phyloP scores from a whole-genome alignment of 495 filamentous ascomycete species.

The Neurospora sp. region DNA sequence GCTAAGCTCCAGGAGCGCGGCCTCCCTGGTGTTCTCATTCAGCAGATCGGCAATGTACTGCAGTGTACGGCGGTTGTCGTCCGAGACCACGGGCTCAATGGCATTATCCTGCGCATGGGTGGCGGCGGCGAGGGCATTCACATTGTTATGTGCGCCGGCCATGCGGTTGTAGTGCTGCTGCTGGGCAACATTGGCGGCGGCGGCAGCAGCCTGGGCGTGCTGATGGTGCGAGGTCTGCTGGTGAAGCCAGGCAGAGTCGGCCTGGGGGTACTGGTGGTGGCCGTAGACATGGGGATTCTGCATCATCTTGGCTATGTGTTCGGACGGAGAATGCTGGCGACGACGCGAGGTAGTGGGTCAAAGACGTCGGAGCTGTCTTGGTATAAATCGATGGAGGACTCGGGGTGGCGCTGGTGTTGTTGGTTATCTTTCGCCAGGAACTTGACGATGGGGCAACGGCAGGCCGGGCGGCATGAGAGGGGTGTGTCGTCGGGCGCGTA shows the following conservation, averaged over 20 bases:
- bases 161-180: constrained; percentile 71
- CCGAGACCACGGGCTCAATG: constrained; percentile 48
- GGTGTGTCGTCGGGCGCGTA: not conserved
- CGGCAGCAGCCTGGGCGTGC: constrained; percentile 51
- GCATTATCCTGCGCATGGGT: constrained; percentile 50
- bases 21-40: constrained; percentile 76
- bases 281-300: constrained; percentile 34
- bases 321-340: not conserved
- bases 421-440: constrained; percentile 10
- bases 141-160: constrained; percentile 48
- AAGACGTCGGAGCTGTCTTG: not conserved
- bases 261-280: constrained; percentile 70
- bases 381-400: not conserved
- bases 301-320: constrained; percentile 25
- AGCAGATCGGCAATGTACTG: constrained; percentile 89
- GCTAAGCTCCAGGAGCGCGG: constrained; percentile 88
- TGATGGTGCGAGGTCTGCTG: constrained; percentile 57
- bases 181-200: constrained; percentile 57
- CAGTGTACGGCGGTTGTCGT: constrained; percentile 87
- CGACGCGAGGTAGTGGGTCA: not conserved
- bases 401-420: not conserved
- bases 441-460: constrained; percentile 8
- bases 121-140: constrained; percentile 32
- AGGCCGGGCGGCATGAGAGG: constrained; percentile 18
- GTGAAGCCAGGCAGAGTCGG: constrained; percentile 71